These are phyloP conservation scores for Jaapia argillacea DNA, from an alignment of 768 basidiomycete species.

Conservation along the genomic window DNA sequence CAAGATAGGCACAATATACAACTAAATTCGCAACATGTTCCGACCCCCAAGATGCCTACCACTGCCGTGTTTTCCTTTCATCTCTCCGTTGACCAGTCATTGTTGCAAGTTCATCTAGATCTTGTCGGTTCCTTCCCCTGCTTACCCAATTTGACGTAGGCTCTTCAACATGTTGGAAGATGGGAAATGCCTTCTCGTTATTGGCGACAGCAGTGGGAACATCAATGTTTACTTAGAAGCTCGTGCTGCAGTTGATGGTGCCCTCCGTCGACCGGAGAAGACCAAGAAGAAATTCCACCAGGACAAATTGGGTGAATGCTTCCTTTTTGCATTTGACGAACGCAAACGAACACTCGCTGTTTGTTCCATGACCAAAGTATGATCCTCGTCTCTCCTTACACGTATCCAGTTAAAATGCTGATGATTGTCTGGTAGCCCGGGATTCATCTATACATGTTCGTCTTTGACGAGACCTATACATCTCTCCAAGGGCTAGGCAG, in stretches of 20 bases:
- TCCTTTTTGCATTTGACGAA: conserved; percentile 43
- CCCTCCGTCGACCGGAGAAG: too few species aligned
- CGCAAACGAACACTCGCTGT: conserved; percentile 36
- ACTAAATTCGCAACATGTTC: conserved; percentile 22
- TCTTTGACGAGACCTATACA: conserved; percentile 34
- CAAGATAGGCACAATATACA: conserved; percentile 27
- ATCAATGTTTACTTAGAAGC: conserved; percentile 30
- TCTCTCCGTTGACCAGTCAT: conserved; percentile 15
- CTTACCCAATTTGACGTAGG: too few species aligned
- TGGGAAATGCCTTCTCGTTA: conserved; percentile 30
- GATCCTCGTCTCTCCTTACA: neutral
- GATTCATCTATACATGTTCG: conserved; percentile 30
- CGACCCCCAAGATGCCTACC: conserved; percentile 18
- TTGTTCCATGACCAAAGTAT: conserved; percentile 34
- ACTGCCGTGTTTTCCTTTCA: conserved; percentile 11
- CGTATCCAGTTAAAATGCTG: neutral
- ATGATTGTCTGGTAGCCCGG: neutral
- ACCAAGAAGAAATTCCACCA: conserved; percentile 28
- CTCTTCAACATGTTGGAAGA: conserved; percentile 32
- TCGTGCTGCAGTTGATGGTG: conserved; percentile 2
- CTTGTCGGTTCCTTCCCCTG: too few species aligned
- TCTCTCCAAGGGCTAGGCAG: conserved; percentile 32
- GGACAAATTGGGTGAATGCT: conserved; percentile 35
- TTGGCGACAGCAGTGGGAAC: conserved; percentile 23
- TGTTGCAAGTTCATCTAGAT: conserved; percentile 28